phyloP scores from a whole-genome alignment of 139 green algal genomes.

The Parachlorella kessleri region DNA sequence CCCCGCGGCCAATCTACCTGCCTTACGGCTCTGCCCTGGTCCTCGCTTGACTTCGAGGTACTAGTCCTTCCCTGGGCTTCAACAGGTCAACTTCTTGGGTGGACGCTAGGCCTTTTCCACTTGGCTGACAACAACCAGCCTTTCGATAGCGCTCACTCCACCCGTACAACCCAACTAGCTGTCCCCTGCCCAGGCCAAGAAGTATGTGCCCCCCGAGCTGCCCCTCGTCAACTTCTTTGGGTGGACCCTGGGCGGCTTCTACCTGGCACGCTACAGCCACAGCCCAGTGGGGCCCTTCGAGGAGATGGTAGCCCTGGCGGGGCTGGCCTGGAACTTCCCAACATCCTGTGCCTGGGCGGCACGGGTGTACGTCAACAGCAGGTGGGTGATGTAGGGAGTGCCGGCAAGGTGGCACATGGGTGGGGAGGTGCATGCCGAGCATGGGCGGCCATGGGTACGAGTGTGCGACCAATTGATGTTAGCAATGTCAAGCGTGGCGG shows the following conservation, averaged over 20 bases:
- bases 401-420: no score
- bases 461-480: no score
- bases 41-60: background rate
- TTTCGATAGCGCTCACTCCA: background rate
- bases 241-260: constrained; percentile 94
- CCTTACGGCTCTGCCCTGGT: background rate
- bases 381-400: no score
- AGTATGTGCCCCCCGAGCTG: constrained; percentile 78
- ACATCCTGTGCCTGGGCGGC: constrained; percentile 95
- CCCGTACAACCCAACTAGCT: background rate
- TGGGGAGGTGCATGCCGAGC: no score
- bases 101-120: background rate
- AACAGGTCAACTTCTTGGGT: background rate
- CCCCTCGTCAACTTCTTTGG: constrained; percentile 89
- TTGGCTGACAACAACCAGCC: background rate
- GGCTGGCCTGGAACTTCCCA: constrained; percentile 94
- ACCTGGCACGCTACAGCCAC: constrained; percentile 92
- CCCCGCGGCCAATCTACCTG: no score
- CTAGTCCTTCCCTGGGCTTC: background rate
- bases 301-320: constrained; percentile 87
- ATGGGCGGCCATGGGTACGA: no score
- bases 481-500: no score
- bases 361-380: constrained; percentile 88
- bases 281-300: constrained; percentile 91
- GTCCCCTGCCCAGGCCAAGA: constrained; percentile 64